phyloP scores from a whole-genome alignment of 768 basidiomycete species.

The Tulasnella sp. region DNA sequence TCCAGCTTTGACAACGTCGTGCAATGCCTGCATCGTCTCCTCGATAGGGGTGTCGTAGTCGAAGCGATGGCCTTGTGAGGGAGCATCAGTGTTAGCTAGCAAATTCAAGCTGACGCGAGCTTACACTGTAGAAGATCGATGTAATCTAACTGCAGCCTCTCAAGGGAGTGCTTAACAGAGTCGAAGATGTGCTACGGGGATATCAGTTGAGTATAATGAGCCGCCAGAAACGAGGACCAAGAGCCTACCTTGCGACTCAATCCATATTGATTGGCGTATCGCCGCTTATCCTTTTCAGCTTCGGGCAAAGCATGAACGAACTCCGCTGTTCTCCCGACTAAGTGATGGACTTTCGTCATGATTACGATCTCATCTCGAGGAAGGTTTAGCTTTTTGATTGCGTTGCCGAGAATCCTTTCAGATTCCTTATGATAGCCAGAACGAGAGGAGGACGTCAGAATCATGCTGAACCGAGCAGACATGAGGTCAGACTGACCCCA shows the following conservation, averaged over 20 bases:
- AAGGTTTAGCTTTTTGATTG: conserved; percentile 55
- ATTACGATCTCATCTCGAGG: conserved; percentile 69
- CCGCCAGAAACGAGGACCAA: background rate
- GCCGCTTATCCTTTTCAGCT: conserved; percentile 24
- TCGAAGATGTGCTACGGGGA: conserved; percentile 54
- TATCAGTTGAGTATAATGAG: background rate
- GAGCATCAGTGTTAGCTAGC: background rate
- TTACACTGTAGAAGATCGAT: conserved; percentile 53
- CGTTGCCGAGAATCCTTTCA: conserved; percentile 70
- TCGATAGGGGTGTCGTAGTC: conserved; percentile 54
- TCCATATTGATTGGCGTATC: conserved; percentile 32
- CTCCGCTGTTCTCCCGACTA: background rate
- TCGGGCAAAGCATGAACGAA: background rate
- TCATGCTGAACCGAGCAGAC: background rate
- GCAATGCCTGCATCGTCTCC: conserved; percentile 31
- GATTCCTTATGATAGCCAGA: conserved; percentile 42
- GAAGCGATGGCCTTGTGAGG: conserved; percentile 44
- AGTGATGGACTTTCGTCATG: conserved; percentile 63
- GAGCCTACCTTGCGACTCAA: conserved; percentile 30
- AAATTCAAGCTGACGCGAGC: conserved; percentile 18
- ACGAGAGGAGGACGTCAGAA: background rate
- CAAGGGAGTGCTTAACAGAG: conserved; percentile 47
- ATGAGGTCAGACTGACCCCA: conserved; percentile 44
- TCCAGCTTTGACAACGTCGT: conserved; percentile 56
- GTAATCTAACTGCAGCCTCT: conserved; percentile 51